These are phyloP conservation scores for Colletotrichum shisoi DNA, from an alignment of 2,329 filamentous ascomycete genomes.

Conservation along the genomic window DNA sequence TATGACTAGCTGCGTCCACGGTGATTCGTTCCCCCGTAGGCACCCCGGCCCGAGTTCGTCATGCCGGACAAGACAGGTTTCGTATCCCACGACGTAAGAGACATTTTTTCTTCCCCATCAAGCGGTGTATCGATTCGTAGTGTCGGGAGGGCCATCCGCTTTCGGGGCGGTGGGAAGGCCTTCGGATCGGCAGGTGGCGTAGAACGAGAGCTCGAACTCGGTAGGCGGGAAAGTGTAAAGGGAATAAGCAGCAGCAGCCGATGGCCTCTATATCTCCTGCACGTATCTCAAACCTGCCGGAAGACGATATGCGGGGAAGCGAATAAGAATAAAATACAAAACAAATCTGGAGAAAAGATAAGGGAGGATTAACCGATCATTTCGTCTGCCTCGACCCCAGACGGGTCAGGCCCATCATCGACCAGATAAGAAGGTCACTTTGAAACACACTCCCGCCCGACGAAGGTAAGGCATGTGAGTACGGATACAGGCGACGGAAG, in stretches of 20 bases:
- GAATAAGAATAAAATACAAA: neutral
- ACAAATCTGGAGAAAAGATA: slow-evolving; percentile 20
- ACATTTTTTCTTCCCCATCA: neutral
- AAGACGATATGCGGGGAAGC: slow-evolving; percentile 11
- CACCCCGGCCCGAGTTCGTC: neutral
- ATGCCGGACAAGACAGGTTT: neutral
- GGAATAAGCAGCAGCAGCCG: slow-evolving; percentile 2
- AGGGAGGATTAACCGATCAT: neutral
- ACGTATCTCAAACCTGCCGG: neutral
- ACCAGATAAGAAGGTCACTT: slow-evolving; percentile 23
- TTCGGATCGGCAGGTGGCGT: neutral
- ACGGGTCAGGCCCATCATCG: slow-evolving; percentile 2
- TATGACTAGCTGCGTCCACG: neutral
- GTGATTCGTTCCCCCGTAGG: neutral
- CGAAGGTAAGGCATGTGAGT: too few relatives aligned
- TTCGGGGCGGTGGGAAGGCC: neutral
- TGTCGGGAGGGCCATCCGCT: neutral
- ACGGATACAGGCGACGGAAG: neutral
- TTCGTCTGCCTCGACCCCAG: slow-evolving; percentile 3
- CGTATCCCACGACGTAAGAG: neutral
- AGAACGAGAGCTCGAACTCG: too few relatives aligned
- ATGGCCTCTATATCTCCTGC: slow-evolving; percentile 8
- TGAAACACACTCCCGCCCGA: slow-evolving; percentile 4
- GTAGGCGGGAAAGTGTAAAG: too few relatives aligned
- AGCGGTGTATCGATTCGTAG: neutral